Base-by-base conservation (phyloP, 1,284 basidiomycete genomes). In the Sanghuangporus baumii region DNA sequence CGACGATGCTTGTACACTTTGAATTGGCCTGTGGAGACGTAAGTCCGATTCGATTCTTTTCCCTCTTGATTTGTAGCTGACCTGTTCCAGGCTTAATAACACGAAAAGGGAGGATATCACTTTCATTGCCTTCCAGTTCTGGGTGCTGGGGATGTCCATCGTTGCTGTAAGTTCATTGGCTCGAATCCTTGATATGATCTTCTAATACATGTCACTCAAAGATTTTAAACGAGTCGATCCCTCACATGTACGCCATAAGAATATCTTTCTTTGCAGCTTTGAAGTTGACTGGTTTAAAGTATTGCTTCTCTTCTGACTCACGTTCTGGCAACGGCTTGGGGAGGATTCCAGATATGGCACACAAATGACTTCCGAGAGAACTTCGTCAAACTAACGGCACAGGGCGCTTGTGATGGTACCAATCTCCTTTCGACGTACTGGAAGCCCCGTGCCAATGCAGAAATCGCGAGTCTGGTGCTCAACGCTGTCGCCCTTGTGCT, bases 181-280 rank as follows among this genome's bases (percentile, higher is more conserved):
- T 31, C 26, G 26, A 6, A 20, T 55, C 3, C n/a, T 18, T 26
- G 36, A 37, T 6, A 34, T 34, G 11, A 36, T 14, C 18, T 36
- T n/a, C 48, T 36, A 18, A 48, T 50, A 16, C 3, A 55, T 48
- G 58, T 62, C 51, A 54, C 9, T 37, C 31, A 41, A 20, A 74
- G 74, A 74, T 92, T 54, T 73, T 91, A 59, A 91, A 92, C 70
- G 89, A 92, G 73, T 91, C 89, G 0, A 88, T 91, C 60, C 89
- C 89, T 5, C 90, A 93, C 67, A 85, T 86, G 76, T 79, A 69
- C 64, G 80, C 16, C 37, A 4, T n/a, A n/a, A 37, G n/a, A 16
- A 23, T 41, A 43, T 46, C 38, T 37, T 50, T 48, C 23, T 59
- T 64, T 37, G 62, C 55, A 38, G 23, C 47, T 7, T 50, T 47